Conservation (phyloP, 148 eudicot genomes). For the Persicaria maculosa region DNA sequence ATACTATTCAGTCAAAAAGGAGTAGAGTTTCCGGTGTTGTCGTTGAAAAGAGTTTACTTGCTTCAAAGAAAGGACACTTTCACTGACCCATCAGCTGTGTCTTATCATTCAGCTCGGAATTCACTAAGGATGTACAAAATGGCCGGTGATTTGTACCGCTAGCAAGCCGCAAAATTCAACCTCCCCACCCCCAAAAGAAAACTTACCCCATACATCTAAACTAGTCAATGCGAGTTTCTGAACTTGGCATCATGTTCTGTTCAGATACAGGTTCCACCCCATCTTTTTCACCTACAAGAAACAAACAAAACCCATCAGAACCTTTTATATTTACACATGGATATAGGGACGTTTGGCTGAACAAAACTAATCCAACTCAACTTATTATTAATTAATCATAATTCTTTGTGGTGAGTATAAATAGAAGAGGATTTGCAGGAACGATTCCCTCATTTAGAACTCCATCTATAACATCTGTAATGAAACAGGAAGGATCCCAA, state of each 20-base stretch:
- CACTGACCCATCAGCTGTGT: neutral
- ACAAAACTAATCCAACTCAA: too few species aligned
- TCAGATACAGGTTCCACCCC: neutral
- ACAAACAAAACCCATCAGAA: neutral
- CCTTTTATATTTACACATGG: neutral
- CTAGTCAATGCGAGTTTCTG: neutral
- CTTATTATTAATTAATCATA: too few species aligned
- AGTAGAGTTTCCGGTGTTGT: neutral
- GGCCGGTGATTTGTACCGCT: constrained; percentile 8
- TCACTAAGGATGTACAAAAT: constrained; percentile 11
- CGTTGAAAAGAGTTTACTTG: constrained; percentile 2
- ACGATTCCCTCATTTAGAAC: too few species aligned
- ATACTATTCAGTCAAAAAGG: constrained; percentile 6
- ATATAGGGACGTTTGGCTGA: too few species aligned
- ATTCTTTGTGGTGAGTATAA: too few species aligned
- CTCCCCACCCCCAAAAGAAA: neutral
- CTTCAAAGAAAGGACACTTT: neutral
- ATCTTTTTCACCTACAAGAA: constrained; percentile 6
- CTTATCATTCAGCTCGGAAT: neutral
- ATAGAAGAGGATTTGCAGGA: too few species aligned
- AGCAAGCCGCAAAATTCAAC: neutral
- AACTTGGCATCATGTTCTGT: neutral
- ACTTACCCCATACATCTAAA: neutral
- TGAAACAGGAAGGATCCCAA: too few species aligned
- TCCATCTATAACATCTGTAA: too few species aligned